A percentile compares a stretch with the other conserved stretches of the same genome.
Conservation (phyloP, 2,329 filamentous ascomycete species). For the Aciculosporium take region DNA sequence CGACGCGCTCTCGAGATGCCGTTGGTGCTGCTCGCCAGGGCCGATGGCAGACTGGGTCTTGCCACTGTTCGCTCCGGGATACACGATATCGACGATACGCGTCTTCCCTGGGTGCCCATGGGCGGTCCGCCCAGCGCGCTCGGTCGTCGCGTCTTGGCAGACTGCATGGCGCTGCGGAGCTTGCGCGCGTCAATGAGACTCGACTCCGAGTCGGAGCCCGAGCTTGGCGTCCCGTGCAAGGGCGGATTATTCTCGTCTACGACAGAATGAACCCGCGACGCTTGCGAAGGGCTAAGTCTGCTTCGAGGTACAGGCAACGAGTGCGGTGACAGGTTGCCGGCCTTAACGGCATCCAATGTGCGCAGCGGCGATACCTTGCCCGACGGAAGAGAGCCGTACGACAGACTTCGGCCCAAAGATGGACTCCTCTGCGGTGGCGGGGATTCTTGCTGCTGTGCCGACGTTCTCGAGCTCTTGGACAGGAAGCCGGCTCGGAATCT, state of each 20-base stretch:
- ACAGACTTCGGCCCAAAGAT: constrained; percentile 41
- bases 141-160: constrained; percentile 30
- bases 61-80: constrained; percentile 14
- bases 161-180: constrained; percentile 40
- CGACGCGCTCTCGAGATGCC: constrained; percentile 41
- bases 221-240: constrained; percentile 20
- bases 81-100: constrained; percentile 30
- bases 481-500: constrained; percentile 85
- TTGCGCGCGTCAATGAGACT: constrained; percentile 37
- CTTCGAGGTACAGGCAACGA: constrained; percentile 15
- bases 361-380: constrained; percentile 32
- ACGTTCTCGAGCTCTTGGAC: constrained; percentile 35
- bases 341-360: constrained; percentile 33
- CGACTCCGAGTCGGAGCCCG: constrained; percentile 36
- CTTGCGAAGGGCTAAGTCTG: constrained; percentile 9
- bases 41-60: constrained; percentile 25
- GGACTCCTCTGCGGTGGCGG: constrained; percentile 43
- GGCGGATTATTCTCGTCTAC: constrained; percentile 40
- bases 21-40: constrained; percentile 35
- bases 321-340: constrained; percentile 36
- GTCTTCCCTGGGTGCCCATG: constrained; percentile 21
- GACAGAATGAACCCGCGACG: constrained; percentile 18
- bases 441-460: constrained; percentile 38
- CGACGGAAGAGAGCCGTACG: constrained; percentile 26
- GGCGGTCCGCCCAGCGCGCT: constrained; percentile 23